These are phyloP conservation scores for Nicotiana noctiflora DNA, from an alignment of 257 asterid genomes.

Conservation along the genomic window DNA sequence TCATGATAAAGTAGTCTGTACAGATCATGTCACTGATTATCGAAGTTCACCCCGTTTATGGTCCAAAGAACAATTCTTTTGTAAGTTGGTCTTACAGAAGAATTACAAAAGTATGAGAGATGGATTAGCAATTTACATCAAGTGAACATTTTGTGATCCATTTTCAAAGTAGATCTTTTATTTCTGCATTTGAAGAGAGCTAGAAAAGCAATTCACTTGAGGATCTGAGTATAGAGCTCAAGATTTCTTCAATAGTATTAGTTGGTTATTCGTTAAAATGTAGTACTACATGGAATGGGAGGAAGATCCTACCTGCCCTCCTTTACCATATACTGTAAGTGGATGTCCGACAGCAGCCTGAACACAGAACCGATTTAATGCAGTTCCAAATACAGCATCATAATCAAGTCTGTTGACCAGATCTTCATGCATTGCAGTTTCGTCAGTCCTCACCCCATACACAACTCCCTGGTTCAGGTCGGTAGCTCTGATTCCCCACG, in stretches of 20 bases:
- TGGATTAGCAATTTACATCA: neutral
- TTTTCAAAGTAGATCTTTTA: too few relatives aligned
- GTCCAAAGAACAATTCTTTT: neutral
- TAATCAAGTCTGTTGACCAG: constrained; percentile 77
- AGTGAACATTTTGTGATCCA: too few relatives aligned
- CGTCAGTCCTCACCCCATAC: constrained; percentile 80
- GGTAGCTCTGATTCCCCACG: constrained; percentile 96
- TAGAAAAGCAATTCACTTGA: neutral
- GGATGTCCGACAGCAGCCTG: constrained; percentile 98
- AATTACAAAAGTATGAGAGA: neutral
- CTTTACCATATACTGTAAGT: constrained; percentile 91
- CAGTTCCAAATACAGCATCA: constrained; percentile 91
- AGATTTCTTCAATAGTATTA: neutral
- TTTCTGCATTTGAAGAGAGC: too few relatives aligned
- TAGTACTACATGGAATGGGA: neutral
- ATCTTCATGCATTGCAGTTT: constrained; percentile 86
- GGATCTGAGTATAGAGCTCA: neutral
- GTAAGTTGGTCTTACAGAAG: neutral
- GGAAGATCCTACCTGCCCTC: constrained; percentile 72
- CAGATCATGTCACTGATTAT: neutral
- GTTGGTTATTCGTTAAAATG: neutral
- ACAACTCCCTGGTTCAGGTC: constrained; percentile 96
- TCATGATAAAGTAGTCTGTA: neutral
- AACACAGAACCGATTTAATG: constrained; percentile 88
- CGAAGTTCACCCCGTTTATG: neutral